phyloP scores from a whole-genome alignment of 1,139 yeast genomes.

The Geotrichum siamense region DNA sequence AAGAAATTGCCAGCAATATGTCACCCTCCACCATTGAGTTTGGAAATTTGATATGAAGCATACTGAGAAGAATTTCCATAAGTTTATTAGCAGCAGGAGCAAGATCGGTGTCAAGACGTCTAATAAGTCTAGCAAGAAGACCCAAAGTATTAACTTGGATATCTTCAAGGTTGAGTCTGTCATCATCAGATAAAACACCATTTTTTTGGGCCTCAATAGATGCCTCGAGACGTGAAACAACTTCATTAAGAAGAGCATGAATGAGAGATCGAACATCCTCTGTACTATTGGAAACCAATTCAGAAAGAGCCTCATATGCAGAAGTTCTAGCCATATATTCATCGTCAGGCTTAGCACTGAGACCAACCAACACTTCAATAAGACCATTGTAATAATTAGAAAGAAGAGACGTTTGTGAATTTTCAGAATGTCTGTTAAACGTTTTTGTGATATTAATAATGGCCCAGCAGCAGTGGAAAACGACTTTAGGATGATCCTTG shows the following conservation, averaged over 20 bases:
- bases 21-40: conserved; percentile 90
- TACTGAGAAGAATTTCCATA: conserved; percentile 73
- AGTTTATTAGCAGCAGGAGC: conserved; percentile 66
- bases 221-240: conserved; percentile 61
- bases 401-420: conserved; percentile 52
- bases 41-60: conserved; percentile 50
- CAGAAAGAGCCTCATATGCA: conserved; percentile 86
- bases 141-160: conserved; percentile 80
- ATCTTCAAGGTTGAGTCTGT: conserved; percentile 73
- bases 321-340: conserved; percentile 89
- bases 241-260: conserved; percentile 66
- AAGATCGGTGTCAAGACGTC: conserved; percentile 70
- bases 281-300: conserved; percentile 71
- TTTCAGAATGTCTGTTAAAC: conserved; percentile 53
- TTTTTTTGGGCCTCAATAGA: conserved; percentile 51
- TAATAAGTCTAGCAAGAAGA: conserved; percentile 77
- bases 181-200: conserved; percentile 47
- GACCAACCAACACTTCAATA: conserved; percentile 61
- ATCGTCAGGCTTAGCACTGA: conserved; percentile 67
- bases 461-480: conserved; percentile 97
- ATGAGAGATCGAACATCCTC: conserved; percentile 62
- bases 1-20: conserved; percentile 82
- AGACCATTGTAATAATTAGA: conserved; percentile 65
- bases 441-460: conserved; percentile 87
- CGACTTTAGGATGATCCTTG: conserved; percentile 83